These are phyloP conservation scores for Ganoderma sinense DNA, from an alignment of 1,284 basidiomycete species.

Conservation along the genomic window DNA sequence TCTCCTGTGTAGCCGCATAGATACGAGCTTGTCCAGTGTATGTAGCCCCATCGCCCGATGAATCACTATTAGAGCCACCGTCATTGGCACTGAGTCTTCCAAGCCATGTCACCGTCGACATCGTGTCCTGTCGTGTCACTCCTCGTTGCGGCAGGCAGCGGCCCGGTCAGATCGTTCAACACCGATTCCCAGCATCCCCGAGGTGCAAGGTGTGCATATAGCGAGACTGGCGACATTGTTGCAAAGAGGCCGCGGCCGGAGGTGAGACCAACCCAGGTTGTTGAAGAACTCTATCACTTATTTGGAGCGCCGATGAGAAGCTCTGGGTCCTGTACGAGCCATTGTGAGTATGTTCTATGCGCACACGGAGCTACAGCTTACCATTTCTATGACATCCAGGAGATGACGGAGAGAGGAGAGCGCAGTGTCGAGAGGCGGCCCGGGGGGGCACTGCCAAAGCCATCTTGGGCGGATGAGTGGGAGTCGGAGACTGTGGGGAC, in stretches of 20 bases:
- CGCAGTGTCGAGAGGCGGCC: not conserved
- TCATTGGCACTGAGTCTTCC: not conserved
- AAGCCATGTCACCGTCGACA: not conserved
- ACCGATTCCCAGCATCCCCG: not conserved
- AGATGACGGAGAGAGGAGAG: too few species aligned
- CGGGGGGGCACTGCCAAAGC: not conserved
- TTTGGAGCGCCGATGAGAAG: not conserved
- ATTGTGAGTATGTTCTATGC: not conserved
- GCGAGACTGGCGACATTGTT: too few species aligned
- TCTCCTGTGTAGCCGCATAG: not conserved
- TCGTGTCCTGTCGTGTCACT: too few species aligned
- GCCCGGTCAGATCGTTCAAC: not conserved
- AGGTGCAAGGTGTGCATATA: not conserved
- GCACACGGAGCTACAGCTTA: not conserved
- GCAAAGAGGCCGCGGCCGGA: too few species aligned
- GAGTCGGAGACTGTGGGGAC: too few species aligned
- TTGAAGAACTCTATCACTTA: not conserved
- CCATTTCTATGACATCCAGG: not conserved
- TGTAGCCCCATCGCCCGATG: too few species aligned
- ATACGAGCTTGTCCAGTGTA: not conserved
- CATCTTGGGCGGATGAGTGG: not conserved
- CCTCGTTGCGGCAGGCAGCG: not conserved
- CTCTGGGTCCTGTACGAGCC: not conserved
- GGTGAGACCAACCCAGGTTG: not conserved
- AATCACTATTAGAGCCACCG: not conserved